These are phyloP conservation scores for Oenanthe javanica DNA, from an alignment of 140 eudicot species.

Conservation along the genomic window DNA sequence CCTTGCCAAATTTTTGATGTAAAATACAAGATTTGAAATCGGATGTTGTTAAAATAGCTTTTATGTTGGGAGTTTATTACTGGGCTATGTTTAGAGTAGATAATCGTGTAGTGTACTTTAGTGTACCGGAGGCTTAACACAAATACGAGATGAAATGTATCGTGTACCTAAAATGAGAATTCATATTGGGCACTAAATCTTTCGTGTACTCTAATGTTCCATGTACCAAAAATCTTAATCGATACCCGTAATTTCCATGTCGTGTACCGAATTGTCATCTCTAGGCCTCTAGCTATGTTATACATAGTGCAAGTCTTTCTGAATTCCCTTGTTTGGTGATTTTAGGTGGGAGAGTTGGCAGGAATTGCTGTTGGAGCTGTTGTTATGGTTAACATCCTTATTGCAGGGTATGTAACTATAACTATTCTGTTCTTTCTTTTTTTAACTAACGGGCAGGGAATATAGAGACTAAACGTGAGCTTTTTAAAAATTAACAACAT, in stretches of 20 bases:
- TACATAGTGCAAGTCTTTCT: neutral
- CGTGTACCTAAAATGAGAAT: too few relatives aligned
- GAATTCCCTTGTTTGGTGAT: neutral
- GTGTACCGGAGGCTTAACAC: too few relatives aligned
- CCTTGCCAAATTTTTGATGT: neutral
- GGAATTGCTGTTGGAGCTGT: slow-evolving; percentile 96
- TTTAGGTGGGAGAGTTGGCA: slow-evolving; percentile 87
- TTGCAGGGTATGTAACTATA: slow-evolving; percentile 59
- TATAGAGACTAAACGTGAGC: too few relatives aligned
- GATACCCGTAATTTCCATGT: too few relatives aligned
- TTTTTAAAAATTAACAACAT: neutral
- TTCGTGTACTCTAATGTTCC: too few relatives aligned
- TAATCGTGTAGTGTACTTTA: too few relatives aligned
- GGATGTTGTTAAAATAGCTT: neutral
- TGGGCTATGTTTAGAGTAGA: neutral
- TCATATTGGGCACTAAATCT: too few relatives aligned
- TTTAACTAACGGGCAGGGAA: neutral
- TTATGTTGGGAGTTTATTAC: neutral
- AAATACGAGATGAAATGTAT: too few relatives aligned
- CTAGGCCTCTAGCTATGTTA: slow-evolving; percentile 10
- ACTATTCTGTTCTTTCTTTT: neutral
- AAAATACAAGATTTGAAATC: neutral
- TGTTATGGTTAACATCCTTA: slow-evolving; percentile 79
- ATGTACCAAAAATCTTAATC: too few relatives aligned
- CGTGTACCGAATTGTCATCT: slow-evolving; percentile 25